phyloP scores from a whole-genome alignment of 108 stramenopile genomes.

The Pseudonitzschia multiseries region DNA sequence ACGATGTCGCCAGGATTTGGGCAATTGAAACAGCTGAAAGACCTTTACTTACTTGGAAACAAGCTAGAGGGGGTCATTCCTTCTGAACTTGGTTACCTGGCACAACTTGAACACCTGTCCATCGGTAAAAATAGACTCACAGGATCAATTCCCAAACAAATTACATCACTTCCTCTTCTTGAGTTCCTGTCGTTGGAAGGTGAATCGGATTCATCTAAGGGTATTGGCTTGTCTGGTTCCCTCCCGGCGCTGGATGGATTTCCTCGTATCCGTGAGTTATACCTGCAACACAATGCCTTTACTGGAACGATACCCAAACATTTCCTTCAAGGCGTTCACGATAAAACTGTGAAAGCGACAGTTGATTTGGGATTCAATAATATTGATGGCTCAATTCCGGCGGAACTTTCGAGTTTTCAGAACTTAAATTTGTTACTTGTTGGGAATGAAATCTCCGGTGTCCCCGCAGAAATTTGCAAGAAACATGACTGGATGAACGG shows the following conservation, averaged over 20 bases:
- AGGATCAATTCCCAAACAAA: slow-evolving; percentile 42
- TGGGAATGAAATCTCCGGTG: slow-evolving; percentile 63
- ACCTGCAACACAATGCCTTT: slow-evolving; percentile 43
- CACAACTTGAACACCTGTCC: slow-evolving; percentile 49
- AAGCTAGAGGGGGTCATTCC: slow-evolving; percentile 44
- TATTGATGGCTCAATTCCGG: slow-evolving; percentile 43
- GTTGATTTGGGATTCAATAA: slow-evolving; percentile 49
- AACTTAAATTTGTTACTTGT: slow-evolving; percentile 44
- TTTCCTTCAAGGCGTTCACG: slow-evolving; percentile 42
- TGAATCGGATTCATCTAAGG: slow-evolving; percentile 12
- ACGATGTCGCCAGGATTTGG: slow-evolving; percentile 42
- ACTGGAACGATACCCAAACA: slow-evolving; percentile 39
- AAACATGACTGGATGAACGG: slow-evolving; percentile 69
- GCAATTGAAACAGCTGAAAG: slow-evolving; percentile 42
- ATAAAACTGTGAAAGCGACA: slow-evolving; percentile 25
- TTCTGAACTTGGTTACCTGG: slow-evolving; percentile 44
- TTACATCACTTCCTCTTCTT: slow-evolving; percentile 38
- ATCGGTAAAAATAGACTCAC: slow-evolving; percentile 45
- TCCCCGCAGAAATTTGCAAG: slow-evolving; percentile 60
- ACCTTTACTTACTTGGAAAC: slow-evolving; percentile 43
- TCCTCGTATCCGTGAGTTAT: slow-evolving; percentile 32
- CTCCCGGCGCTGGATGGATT: slow-evolving; percentile 44
- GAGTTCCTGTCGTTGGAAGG: slow-evolving; percentile 45
- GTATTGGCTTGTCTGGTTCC: slow-evolving; percentile 29
- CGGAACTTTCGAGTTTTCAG: slow-evolving; percentile 34